Percentiles rank a stretch among this genome's conserved stretches.
Conservation (phyloP, 768 basidiomycete genomes). For the Fomitopsis serialis region DNA sequence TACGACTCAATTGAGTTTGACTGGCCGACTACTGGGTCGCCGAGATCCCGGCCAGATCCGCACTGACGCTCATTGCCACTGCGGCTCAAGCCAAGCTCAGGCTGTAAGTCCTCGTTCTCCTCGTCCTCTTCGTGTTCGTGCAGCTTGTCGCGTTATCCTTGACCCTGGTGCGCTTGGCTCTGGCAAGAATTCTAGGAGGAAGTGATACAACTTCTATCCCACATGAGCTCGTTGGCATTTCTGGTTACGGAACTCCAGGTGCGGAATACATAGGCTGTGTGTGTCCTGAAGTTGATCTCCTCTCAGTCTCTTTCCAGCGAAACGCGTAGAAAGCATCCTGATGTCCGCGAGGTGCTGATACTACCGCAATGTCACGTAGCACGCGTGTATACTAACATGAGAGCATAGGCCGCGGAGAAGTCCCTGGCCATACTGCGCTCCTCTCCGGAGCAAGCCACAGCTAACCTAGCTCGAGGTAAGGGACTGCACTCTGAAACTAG, state of each 20-base stretch:
- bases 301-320: slow-evolving; percentile 79
- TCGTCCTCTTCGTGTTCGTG: too few relatives aligned
- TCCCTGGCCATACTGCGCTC: slow-evolving; percentile 74
- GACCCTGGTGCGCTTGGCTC: too few relatives aligned
- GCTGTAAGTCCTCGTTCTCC: too few relatives aligned
- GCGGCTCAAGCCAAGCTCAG: too few relatives aligned
- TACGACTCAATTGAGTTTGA: too few relatives aligned
- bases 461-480: slow-evolving; percentile 69
- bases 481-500: slow-evolving; percentile 4
- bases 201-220: too few relatives aligned
- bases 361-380: neutral
- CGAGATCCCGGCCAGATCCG: too few relatives aligned
- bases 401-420: slow-evolving; percentile 74
- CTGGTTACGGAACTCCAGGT: slow-evolving; percentile 74
- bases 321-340: slow-evolving; percentile 83
- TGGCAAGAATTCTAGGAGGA: too few relatives aligned
- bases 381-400: neutral
- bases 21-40: too few relatives aligned
- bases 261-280: neutral
- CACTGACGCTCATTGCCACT: too few relatives aligned
- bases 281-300: neutral
- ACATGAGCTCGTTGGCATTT: slow-evolving; percentile 66
- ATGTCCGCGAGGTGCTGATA: slow-evolving; percentile 78
- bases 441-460: slow-evolving; percentile 77
- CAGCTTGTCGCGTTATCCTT: too few relatives aligned